Base-by-base conservation (phyloP, 2,329 filamentous ascomycete species). In the Pyricularia sp. region DNA sequence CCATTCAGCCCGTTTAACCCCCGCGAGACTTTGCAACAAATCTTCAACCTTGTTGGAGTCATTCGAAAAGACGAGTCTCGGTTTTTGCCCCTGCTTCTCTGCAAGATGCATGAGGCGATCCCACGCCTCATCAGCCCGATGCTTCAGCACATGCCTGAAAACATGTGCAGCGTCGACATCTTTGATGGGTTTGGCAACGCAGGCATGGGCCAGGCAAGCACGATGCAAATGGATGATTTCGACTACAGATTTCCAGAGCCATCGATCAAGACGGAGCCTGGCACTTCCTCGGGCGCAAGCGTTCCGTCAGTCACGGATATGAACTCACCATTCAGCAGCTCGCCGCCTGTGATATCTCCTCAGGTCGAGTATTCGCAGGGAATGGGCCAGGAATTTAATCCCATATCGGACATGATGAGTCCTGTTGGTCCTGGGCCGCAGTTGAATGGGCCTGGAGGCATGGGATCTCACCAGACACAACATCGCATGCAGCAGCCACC, bases 61-160 rank as follows among this genome's bases (percentile, higher is more conserved):
- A 84, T 95, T 23, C 90, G 91, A n/a, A 89, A 87, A 69, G 92
- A 92, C 7, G 86, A 94, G 69, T 86, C 90, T 71, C 89, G 90
- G 67, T 95, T 93, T 76, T 81, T 94, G 17, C 92, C 92, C 2
- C 83, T 96, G 0, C 83, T 97, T 1, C 79, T 95, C 69, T 86
- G 85, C 76, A 95, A 94, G 79, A 85, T 94, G 58, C 85, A 89
- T 70, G 90, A 94, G 61, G 84, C 90, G 3, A 80, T 94, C 3
- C 90, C 90, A 9, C 83, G 83, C 17, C 80, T 90, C 20, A 82
- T 83, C 69, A 87, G 85, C 72, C 88, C 87, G 0, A 84, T 87
- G 80, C 82, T 90, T 17, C 84, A 85, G 71, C 84, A 84, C 23
- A 81, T 85, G 0, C 87, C 88, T 0, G 87, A 89, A 66, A 85